Evolutionary conservation across 1,284 basidiomycete species (phyloP).

Genomic region (Tylopilus orsonianus): DNA sequence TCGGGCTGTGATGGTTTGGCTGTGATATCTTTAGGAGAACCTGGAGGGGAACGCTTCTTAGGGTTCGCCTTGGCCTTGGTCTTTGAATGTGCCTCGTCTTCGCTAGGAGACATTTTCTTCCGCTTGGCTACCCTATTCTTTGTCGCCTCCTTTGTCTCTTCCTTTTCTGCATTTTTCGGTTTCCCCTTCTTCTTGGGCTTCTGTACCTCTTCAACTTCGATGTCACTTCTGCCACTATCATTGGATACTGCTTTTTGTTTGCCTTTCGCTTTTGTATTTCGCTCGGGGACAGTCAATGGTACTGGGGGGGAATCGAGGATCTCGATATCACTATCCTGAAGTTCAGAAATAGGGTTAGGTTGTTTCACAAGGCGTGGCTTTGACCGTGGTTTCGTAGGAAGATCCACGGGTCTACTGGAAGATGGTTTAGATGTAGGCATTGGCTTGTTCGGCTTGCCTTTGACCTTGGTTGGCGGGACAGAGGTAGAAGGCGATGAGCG

Average conservation of each 20-base stretch:
- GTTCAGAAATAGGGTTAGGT: conserved; percentile 17
- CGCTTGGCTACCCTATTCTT: conserved; percentile 21
- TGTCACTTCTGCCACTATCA: conserved; percentile 7
- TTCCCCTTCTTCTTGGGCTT: conserved; percentile 26
- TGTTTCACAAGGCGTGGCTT: conserved; percentile 19
- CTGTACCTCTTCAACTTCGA: conserved; percentile 6
- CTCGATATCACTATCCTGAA: conserved; percentile 34
- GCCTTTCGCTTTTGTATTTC: conserved; percentile 27
- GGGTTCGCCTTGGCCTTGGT: conserved; percentile 21
- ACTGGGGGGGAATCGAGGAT: conserved; percentile 16
- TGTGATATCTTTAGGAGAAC: conserved; percentile 21
- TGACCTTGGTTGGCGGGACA: conserved; percentile 9
- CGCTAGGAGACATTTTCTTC: conserved; percentile 26
- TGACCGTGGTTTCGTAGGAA: conserved; percentile 22
- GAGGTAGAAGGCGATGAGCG: conserved; percentile 11
- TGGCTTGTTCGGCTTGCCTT: conserved; percentile 14
- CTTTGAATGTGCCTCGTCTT: conserved; percentile 21
- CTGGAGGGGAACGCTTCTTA: conserved; percentile 24
- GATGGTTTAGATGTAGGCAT: conserved; percentile 19
- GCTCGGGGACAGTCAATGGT: conserved; percentile 10
- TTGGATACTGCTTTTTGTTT: conserved; percentile 26
- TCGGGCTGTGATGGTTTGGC: conserved; percentile 13
- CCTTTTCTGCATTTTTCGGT: conserved; percentile 35
- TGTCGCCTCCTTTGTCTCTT: conserved; percentile 26
- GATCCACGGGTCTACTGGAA: conserved; percentile 16